Evolutionary conservation across 495 filamentous ascomycete species (phyloP), one percentile per base, ranked within the genome.

Genomic region (Trichoderma asperelloides): DNA sequence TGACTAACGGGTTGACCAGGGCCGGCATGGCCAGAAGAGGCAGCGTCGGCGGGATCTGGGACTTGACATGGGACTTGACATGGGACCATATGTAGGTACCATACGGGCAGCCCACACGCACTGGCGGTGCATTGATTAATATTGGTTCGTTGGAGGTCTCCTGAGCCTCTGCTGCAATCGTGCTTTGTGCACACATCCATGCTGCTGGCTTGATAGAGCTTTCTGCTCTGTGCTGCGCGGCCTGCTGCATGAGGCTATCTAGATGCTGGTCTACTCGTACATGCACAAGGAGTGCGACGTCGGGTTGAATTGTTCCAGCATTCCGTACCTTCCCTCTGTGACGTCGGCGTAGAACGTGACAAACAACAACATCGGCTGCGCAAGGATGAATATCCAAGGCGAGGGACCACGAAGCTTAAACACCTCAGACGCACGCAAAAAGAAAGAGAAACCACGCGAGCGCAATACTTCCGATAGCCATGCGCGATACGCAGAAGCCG

Each of bases 291-390:
- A 21, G 47, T 51, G 55, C 55, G 25, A 60, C 55, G 55, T 60
- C 55, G 55, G 55, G 28, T 30, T 30, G 30, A 60, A 33, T 0
- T 30, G 55, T 28, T 30, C n/a, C 55, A 60, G 55, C 55, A 60
- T 60, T 60, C 55, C 55, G 55, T 60, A 60, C 55, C 55, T 60
- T 60, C 55, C 55, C 55, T 60, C 55, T 25, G 55, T 30, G 55
- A 60, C 27, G 55, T 60, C 27, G 55, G 55, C 55, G 12, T 25
- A 60, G 47, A 51, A 25, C 47, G 47, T 23, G 47, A 51, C 47
- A 51, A 51, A 21, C n/a, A 21, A 21, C n/a, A 21, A 18, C n/a
- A 51, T 51, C 47, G 21, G 21, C 55, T 15, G 2, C 16, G n/a
- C 55, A 13, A 51, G 47, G 55, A 60, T 15, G 25, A 25, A 33